Evolutionary conservation across 2,329 filamentous ascomycete genomes (phyloP).

Genomic region (Verticillium longisporum): DNA sequence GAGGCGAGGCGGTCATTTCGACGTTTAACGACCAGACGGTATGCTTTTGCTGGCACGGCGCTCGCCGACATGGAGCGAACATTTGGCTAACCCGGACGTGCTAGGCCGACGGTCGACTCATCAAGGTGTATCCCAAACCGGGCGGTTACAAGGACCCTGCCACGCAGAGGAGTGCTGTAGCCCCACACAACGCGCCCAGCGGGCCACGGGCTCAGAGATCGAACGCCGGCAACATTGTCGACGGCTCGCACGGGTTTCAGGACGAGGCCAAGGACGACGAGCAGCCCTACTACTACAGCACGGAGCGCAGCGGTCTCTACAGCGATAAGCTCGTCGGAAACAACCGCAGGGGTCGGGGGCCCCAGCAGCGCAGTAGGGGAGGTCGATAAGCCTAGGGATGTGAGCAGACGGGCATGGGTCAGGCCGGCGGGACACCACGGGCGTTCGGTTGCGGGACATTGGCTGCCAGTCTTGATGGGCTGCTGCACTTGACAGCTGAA

Average conservation of each 20-base stretch:
- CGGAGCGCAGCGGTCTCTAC: constrained; percentile 33
- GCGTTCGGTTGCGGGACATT: too few relatives aligned
- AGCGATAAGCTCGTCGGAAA: constrained; percentile 38
- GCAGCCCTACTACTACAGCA: constrained; percentile 1
- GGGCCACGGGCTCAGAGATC: constrained; percentile 18
- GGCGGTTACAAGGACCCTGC: constrained; percentile 28
- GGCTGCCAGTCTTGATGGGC: too few relatives aligned
- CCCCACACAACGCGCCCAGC: constrained; percentile 23
- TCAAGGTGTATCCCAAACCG: constrained; percentile 66
- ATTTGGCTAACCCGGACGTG: background rate
- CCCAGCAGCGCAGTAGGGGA: constrained; percentile 5
- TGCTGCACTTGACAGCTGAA: too few relatives aligned
- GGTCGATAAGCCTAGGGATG: background rate
- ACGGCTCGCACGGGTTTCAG: constrained; percentile 48
- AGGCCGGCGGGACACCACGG: too few relatives aligned
- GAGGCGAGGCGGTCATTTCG: constrained; percentile 66
- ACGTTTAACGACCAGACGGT: constrained; percentile 77
- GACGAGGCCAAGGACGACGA: constrained; percentile 36
- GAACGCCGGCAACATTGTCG: constrained; percentile 35
- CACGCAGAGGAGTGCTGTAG: constrained; percentile 14
- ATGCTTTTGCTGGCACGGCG: constrained; percentile 19
- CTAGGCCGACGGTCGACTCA: constrained; percentile 66
- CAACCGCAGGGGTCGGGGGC: constrained; percentile 15
- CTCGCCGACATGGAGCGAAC: background rate
- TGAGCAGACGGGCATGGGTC: background rate